Base-by-base conservation (phyloP, 2,329 filamentous ascomycete genomes). In the Fonsecaea nubica region DNA sequence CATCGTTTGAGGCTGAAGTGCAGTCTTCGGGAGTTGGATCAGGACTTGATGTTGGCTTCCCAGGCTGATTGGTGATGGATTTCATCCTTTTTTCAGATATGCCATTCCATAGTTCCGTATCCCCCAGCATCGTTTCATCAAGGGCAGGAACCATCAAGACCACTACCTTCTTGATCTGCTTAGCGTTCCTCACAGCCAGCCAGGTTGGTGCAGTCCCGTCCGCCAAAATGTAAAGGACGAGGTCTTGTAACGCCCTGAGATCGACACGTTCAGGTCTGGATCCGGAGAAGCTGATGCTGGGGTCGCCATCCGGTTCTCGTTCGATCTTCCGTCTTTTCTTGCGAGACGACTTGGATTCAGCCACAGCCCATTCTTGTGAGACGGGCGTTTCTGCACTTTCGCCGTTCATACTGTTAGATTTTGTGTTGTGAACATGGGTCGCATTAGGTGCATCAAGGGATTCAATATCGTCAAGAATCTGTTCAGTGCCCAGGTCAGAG, bases 121-220 rank as follows among this genome's bases (percentile, higher is more conserved):
- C 33, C 45, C 69, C 40, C 7, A 73, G 96, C 91, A 98, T 95
- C 69, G 88, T 90, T 74, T 92, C 87, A 76, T 98, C 94, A 30
- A 99, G 80, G 0, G 95, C 95, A 10, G 95, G 95, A 10, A 97
- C 89, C 91, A 97, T 94, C 71, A 99, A 81, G 48, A 92, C 87
- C 35, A 98, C 93, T 35, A 96, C 90, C 79, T 95, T 96, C 64
- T 80, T 80, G 48, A 89, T 82, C 66, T 82, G 80, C 18, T 77
- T 78, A 53, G 84, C 84, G 74, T 88, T 84, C 68, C 82, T 83
- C 65, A 89, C 79, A 35, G 86, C 84, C 15, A 88, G 83, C 87
- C 87, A 89, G 74, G 87, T 85, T n/a, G 87, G 87, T 32, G 85
- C 84, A 36, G 82, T 78, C 8, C 83, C 85, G 72, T 89, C 86